Evolutionary conservation across 306 rosid species (phyloP).

Genomic region (Clitoria ternatea): DNA sequence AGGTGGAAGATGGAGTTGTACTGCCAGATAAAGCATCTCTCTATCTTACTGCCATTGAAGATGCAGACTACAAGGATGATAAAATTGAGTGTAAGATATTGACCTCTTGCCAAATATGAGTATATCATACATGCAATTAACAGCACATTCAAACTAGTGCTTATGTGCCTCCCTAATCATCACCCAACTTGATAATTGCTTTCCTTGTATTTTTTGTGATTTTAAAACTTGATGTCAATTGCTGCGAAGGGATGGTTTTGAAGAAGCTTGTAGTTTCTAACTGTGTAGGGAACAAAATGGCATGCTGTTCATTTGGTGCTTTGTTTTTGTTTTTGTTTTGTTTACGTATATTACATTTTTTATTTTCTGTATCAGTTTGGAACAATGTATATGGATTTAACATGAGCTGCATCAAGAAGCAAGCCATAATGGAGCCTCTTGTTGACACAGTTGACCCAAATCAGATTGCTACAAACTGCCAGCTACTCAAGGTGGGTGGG

Average conservation of each 20-base stretch:
- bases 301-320: background rate
- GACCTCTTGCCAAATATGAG: slow-evolving; percentile 13
- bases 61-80: slow-evolving; percentile 96
- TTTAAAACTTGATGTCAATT: background rate
- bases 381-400: slow-evolving; percentile 87
- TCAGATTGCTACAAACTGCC: slow-evolving; percentile 91
- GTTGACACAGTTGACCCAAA: slow-evolving; percentile 95
- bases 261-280: background rate
- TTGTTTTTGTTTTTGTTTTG: background rate
- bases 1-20: slow-evolving; percentile 81
- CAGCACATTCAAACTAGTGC: background rate
- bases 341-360: slow-evolving; percentile 3
- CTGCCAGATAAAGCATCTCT: slow-evolving; percentile 92
- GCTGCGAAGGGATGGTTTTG: background rate
- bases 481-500: slow-evolving; percentile 76
- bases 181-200: background rate
- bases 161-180: background rate
- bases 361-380: slow-evolving; percentile 65
- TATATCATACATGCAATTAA: slow-evolving; percentile 3
- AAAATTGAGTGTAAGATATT: slow-evolving; percentile 89
- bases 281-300: background rate
- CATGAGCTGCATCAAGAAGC: slow-evolving; percentile 99
- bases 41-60: slow-evolving; percentile 85
- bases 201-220: background rate
- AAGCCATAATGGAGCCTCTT: slow-evolving; percentile 95